Percentiles rank a stretch among this genome's conserved stretches.
phyloP scores from a whole-genome alignment of 225 moss, liverwort and hornwort species.

The Bryum argenteum region DNA sequence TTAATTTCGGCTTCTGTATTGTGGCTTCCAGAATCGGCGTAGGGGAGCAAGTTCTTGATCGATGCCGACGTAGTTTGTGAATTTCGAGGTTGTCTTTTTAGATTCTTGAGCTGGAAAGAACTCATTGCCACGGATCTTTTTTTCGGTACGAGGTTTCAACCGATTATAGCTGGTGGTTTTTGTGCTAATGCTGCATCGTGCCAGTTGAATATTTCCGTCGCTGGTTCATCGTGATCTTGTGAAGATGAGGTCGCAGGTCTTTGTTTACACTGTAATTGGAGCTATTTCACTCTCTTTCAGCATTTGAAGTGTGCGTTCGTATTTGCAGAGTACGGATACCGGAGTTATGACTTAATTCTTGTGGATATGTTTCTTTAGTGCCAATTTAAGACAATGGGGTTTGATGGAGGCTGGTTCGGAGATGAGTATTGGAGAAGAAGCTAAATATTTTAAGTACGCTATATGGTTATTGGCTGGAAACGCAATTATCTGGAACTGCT shows the following conservation, averaged over 20 bases:
- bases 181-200: too few species aligned
- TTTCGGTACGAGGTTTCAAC: too few species aligned
- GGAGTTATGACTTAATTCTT: neutral
- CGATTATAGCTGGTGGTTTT: too few species aligned
- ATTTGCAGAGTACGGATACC: conserved; percentile 11
- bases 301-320: neutral
- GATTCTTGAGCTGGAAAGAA: too few species aligned
- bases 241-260: neutral
- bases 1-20: neutral
- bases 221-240: neutral
- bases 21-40: neutral
- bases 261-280: too few species aligned
- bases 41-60: neutral
- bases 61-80: neutral
- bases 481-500: conserved; percentile 35
- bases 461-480: neutral
- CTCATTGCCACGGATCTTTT: neutral
- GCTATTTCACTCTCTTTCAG: too few species aligned
- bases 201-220: too few species aligned
- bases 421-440: conserved; percentile 5
- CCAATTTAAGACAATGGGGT: neutral
- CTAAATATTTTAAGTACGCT: neutral
- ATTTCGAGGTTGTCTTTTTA: neutral
- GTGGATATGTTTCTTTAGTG: conserved; percentile 13
- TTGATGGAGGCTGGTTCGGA: conserved; percentile 10